Evolutionary conservation across 768 basidiomycete species (phyloP).

Genomic region (Leccinum truebloodii): DNA sequence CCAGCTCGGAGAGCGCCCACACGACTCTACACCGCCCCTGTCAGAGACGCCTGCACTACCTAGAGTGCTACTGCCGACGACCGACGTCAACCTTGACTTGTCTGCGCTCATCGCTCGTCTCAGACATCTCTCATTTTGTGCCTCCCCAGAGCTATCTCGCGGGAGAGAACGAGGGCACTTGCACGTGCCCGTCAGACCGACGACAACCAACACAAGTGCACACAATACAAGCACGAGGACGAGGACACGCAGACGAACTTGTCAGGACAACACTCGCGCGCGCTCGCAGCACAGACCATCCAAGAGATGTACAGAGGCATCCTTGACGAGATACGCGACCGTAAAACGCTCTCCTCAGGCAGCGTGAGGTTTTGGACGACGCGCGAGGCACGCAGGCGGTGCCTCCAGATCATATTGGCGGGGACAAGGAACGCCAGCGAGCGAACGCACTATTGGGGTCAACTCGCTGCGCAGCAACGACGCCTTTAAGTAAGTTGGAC

Average conservation of each 20-base stretch:
- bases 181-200: slow-evolving; percentile 4
- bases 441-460: background rate
- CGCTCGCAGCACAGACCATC: slow-evolving; percentile 67
- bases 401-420: background rate
- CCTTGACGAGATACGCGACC: slow-evolving; percentile 53
- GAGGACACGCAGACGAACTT: slow-evolving; percentile 25
- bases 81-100: slow-evolving; percentile 75
- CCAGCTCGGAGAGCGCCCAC: slow-evolving; percentile 58
- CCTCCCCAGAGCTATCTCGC: slow-evolving; percentile 55
- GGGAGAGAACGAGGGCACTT: slow-evolving; percentile 19
- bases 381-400: slow-evolving; percentile 53
- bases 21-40: slow-evolving; percentile 10
- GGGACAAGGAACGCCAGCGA: background rate
- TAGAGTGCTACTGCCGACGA: slow-evolving; percentile 47
- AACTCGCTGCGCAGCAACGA: no score
- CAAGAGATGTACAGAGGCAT: slow-evolving; percentile 72
- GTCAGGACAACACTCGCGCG: slow-evolving; percentile 61
- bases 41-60: background rate
- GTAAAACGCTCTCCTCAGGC: no score
- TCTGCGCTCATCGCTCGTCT: slow-evolving; percentile 85
- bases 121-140: slow-evolving; percentile 69
- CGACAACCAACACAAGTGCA: background rate
- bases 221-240: background rate
- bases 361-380: slow-evolving; percentile 78
- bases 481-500: no score